Evolutionary conservation across 1,284 basidiomycete genomes (phyloP).

Genomic region (Heterobasidion parviporum): DNA sequence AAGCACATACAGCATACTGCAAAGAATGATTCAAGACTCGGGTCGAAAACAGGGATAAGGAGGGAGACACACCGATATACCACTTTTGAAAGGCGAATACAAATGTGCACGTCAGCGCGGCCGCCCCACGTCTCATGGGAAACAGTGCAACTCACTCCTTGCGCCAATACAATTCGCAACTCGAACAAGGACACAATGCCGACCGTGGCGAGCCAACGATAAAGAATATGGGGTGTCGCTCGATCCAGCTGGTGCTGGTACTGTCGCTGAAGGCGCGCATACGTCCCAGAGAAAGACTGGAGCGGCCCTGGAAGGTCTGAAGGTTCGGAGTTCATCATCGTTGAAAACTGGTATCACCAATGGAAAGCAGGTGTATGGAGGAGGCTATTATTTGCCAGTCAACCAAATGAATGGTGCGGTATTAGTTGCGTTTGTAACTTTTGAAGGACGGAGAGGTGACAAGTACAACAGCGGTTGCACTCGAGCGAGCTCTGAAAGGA

Average conservation of each 20-base stretch:
- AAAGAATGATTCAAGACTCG: constrained; percentile 1
- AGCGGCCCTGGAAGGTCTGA: constrained; percentile 36
- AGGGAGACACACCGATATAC: constrained; percentile 71
- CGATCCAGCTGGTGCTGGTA: constrained; percentile 86
- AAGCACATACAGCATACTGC: constrained; percentile 63
- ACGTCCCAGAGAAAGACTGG: constrained; percentile 42
- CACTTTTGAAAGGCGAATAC: constrained; percentile 40
- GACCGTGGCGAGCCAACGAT: constrained; percentile 84
- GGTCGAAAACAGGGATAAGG: background rate
- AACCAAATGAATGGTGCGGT: too few species aligned
- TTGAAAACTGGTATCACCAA: background rate
- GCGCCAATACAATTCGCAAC: constrained; percentile 80
- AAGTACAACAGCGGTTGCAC: background rate
- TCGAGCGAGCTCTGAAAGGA: background rate
- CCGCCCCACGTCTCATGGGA: background rate
- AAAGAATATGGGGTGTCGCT: constrained; percentile 82
- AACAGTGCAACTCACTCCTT: constrained; percentile 64
- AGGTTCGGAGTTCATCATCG: constrained; percentile 41
- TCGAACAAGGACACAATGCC: constrained; percentile 75
- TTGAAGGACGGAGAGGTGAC: background rate
- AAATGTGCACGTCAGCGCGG: background rate
- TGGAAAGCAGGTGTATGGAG: background rate
- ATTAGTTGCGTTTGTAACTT: too few species aligned
- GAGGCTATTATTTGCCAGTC: background rate
- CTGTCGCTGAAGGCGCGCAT: constrained; percentile 47